A percentile compares a stretch with the other conserved stretches of the same genome.
These are phyloP conservation scores for Cytospora piceae DNA, from an alignment of 2,329 filamentous ascomycete species.

Conservation along the genomic window DNA sequence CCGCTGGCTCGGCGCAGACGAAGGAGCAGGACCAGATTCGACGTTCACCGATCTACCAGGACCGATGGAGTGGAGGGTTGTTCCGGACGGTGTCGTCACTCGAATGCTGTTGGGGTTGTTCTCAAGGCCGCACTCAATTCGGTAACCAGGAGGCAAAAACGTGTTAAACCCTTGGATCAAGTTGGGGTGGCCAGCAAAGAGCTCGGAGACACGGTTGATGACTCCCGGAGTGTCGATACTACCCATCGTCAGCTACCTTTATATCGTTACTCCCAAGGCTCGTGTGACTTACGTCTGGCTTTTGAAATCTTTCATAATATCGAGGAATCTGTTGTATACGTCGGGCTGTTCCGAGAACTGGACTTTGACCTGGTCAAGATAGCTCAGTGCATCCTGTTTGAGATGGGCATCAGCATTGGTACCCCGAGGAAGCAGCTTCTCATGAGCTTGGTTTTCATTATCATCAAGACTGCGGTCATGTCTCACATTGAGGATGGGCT, in stretches of 20 bases:
- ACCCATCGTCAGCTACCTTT: constrained; percentile 29
- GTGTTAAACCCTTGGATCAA: constrained; percentile 98
- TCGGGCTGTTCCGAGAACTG: constrained; percentile 96
- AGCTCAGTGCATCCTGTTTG: constrained; percentile 75
- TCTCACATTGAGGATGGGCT: constrained; percentile 78
- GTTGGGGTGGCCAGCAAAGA: constrained; percentile 94
- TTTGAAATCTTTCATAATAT: constrained; percentile 99
- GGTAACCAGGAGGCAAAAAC: constrained; percentile 91
- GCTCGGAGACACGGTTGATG: constrained; percentile 91
- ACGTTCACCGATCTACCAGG: constrained; percentile 51
- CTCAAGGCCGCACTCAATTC: constrained; percentile 92
- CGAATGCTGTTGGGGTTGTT: constrained; percentile 95
- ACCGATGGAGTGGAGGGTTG: constrained; percentile 85
- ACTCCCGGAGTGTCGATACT: constrained; percentile 96
- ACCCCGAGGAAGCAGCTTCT: constrained; percentile 8
- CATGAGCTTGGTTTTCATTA: constrained; percentile 21
- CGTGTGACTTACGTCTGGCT: constrained; percentile 76
- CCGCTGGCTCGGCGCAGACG: constrained; percentile 44
- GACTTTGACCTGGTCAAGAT: constrained; percentile 97
- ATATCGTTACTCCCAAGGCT: not conserved
- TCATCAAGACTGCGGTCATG: constrained; percentile 19
- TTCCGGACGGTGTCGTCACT: constrained; percentile 97
- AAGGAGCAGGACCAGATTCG: constrained; percentile 45
- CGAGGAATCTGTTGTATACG: constrained; percentile 94
- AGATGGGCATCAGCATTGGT: constrained; percentile 35